These are phyloP conservation scores for Pisolithus marmoratus DNA, from an alignment of 768 basidiomycete genomes.

Conservation along the genomic window DNA sequence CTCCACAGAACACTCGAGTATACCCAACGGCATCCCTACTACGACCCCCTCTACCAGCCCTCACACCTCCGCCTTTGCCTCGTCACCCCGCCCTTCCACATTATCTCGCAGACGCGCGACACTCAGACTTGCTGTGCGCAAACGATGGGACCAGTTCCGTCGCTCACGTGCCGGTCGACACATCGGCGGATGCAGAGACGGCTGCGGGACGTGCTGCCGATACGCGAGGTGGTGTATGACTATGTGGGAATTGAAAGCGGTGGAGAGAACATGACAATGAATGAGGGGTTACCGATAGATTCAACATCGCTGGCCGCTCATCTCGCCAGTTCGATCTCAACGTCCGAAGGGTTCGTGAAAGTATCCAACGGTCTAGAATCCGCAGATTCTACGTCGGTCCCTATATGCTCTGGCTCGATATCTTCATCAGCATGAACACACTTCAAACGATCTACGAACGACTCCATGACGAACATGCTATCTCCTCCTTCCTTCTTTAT, in stretches of 20 bases:
- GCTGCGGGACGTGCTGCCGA: slow-evolving; percentile 22
- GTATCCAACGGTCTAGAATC: too few species aligned
- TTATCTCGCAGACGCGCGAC: slow-evolving; percentile 23
- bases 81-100: slow-evolving; percentile 13
- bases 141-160: slow-evolving; percentile 25
- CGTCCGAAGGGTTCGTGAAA: too few species aligned
- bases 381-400: too few species aligned
- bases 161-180: slow-evolving; percentile 22
- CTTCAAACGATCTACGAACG: too few species aligned
- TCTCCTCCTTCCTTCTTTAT: too few species aligned
- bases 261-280: neutral
- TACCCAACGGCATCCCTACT: neutral
- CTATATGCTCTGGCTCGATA: too few species aligned
- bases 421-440: too few species aligned
- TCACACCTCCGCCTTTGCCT: neutral
- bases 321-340: too few species aligned
- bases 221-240: slow-evolving; percentile 24
- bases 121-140: slow-evolving; percentile 22
- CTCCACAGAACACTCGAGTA: slow-evolving; percentile 9
- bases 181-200: slow-evolving; percentile 23
- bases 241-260: slow-evolving; percentile 19
- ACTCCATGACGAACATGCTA: too few species aligned
- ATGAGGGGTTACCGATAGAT: too few species aligned
- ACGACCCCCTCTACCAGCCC: neutral
- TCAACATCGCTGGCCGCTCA: too few species aligned